Percentiles rank a stretch among this genome's conserved stretches.
These are phyloP conservation scores for Fragilaria crotonensis DNA, from an alignment of 108 stramenopile genomes.

Conservation along the genomic window DNA sequence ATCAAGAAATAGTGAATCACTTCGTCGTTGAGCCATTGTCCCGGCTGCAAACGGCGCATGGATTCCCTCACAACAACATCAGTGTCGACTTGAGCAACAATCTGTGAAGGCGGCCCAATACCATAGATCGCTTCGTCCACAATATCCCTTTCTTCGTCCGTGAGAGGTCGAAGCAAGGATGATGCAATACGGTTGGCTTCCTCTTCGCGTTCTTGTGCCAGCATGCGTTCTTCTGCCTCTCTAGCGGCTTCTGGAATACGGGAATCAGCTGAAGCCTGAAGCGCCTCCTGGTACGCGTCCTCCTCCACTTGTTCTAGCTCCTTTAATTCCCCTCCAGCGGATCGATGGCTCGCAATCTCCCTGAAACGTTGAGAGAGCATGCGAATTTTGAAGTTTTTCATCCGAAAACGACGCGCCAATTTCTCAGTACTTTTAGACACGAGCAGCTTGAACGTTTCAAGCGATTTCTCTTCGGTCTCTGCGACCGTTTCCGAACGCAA, in stretches of 20 bases:
- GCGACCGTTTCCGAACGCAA: conserved; percentile 13
- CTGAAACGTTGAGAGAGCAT: too few relatives aligned
- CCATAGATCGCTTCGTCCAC: conserved; percentile 51
- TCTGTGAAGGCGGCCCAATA: conserved; percentile 26
- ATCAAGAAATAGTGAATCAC: conserved; percentile 92
- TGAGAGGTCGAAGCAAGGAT: conserved; percentile 55
- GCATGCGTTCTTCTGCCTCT: conserved; percentile 25
- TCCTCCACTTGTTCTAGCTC: conserved; percentile 2
- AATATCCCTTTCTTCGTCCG: conserved; percentile 45
- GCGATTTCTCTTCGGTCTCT: too few relatives aligned
- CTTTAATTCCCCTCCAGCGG: neutral
- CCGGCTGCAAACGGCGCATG: conserved; percentile 59
- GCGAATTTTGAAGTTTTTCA: too few relatives aligned
- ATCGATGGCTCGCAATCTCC: too few relatives aligned
- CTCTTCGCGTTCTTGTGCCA: conserved; percentile 23
- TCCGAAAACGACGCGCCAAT: too few relatives aligned
- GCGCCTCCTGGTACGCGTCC: neutral
- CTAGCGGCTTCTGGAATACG: conserved; percentile 5
- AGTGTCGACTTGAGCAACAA: conserved; percentile 46
- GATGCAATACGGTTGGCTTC: conserved; percentile 49
- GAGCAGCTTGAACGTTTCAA: too few relatives aligned
- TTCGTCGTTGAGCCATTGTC: conserved; percentile 95
- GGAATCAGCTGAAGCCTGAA: too few relatives aligned
- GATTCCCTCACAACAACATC: conserved; percentile 66
- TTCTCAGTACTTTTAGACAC: too few relatives aligned